These are phyloP conservation scores for Aureobasidium uvarum DNA, from an alignment of 2,329 filamentous ascomycete species.

Conservation along the genomic window DNA sequence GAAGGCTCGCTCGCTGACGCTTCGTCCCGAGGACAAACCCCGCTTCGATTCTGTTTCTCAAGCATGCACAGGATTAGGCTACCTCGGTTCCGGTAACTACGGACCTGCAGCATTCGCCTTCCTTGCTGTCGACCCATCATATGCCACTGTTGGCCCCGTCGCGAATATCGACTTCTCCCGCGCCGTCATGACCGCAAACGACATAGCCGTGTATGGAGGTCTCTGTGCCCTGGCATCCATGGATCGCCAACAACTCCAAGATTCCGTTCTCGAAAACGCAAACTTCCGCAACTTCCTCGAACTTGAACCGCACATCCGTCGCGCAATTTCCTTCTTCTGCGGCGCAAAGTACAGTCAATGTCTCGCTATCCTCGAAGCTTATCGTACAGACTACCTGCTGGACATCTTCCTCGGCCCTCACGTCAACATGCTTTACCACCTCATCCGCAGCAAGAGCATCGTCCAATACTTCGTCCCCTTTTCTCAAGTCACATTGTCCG, in stretches of 20 bases:
- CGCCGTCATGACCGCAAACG: conserved; percentile 75
- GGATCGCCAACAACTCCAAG: conserved; percentile 72
- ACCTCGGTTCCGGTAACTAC: conserved; percentile 58
- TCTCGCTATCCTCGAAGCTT: conserved; percentile 75
- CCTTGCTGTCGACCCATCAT: conserved; percentile 58
- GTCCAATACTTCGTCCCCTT: conserved; percentile 91
- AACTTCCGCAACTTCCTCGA: conserved; percentile 86
- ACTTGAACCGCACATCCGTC: conserved; percentile 88
- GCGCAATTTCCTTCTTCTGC: conserved; percentile 85
- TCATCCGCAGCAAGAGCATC: conserved; percentile 86
- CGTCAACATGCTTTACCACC: conserved; percentile 65
- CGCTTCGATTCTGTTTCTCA: conserved; percentile 65
- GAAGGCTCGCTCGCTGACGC: conserved; percentile 44
- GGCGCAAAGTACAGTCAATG: conserved; percentile 86
- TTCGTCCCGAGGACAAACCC: conserved; percentile 57
- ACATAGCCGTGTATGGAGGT: conserved; percentile 88
- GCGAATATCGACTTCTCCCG: conserved; percentile 59
- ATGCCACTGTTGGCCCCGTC: conserved; percentile 43
- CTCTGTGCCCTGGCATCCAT: conserved; percentile 88
- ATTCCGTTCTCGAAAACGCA: conserved; percentile 72
- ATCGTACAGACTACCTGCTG: conserved; percentile 81
- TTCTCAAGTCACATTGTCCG: conserved; percentile 77
- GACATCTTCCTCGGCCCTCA: conserved; percentile 74
- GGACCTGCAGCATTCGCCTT: conserved; percentile 70
- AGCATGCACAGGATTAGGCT: conserved; percentile 60